Base-by-base conservation (phyloP, 148 eudicot species). In the Drosera capensis region DNA sequence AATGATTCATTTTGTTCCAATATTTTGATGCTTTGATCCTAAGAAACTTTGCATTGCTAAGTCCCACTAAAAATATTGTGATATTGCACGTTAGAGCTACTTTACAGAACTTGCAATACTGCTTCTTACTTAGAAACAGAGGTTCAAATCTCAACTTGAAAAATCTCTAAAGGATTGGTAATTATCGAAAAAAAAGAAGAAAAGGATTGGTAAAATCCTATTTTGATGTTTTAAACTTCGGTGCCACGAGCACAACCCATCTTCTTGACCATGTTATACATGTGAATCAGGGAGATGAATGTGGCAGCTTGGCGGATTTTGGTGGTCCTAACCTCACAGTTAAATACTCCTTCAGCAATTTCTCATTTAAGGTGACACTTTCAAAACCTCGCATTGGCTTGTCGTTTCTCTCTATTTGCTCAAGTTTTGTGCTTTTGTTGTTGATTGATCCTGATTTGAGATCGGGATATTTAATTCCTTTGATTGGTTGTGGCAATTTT, bases 331-430 rank as follows among this genome's bases (percentile, higher is more conserved):
- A 58, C 45, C 80, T 70, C 39, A 40, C 71, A 8, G 67, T 68
- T 59, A 72, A 67, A 59, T 85, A 76, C 65, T 90, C 99, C 25
- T 92, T 92, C 77, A 92, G 94, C 65, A 92, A 92, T 63, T 92
- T 92, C 66, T 92, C 99, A 28, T 92, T 92, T 41, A 92, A 92
- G 99, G 99, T 92, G 51, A 70, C 70, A 2, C 9, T 34, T 41
- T 1, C 7, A 18, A 20, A 11, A 19, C 20, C n/a, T n/a, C n/a
- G n/a, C n/a, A n/a, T n/a, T n/a, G n/a, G n/a, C n/a, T n/a, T n/a
- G n/a, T n/a, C n/a, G n/a, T n/a, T n/a, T n/a, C n/a, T n/a, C n/a
- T n/a, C n/a, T 2, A 14, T 4, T 15, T 40, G 5, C 8, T 19
- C 12, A n/a, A 5, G 19, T 40, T 16, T 40, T 40, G 7, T 34